These are phyloP conservation scores for Alternaria metachromatica DNA, from an alignment of 2,329 filamentous ascomycete species.

Conservation along the genomic window DNA sequence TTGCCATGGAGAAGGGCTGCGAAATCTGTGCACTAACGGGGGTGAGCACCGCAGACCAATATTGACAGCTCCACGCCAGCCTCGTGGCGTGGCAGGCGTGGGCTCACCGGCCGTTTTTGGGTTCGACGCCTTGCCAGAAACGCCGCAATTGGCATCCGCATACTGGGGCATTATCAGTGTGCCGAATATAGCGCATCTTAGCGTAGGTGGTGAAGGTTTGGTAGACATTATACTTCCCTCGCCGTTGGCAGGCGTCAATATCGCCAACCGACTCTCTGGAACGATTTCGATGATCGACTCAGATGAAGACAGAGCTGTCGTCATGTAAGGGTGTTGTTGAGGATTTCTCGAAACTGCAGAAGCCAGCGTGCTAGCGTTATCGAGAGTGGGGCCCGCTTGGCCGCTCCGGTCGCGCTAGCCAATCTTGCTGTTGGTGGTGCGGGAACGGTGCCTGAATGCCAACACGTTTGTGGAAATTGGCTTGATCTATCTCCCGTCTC, in stretches of 20 bases:
- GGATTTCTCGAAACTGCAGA: slow-evolving; percentile 4
- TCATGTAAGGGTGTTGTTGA: slow-evolving; percentile 8
- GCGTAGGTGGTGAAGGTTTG: background rate
- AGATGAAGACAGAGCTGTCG: background rate
- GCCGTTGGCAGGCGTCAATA: background rate
- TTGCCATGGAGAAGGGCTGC: background rate
- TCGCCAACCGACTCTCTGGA: background rate
- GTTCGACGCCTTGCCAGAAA: background rate
- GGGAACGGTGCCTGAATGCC: slow-evolving; percentile 8
- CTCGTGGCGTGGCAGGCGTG: slow-evolving; percentile 2
- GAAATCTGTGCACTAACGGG: slow-evolving; percentile 3
- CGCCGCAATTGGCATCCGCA: background rate
- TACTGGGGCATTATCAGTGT: background rate
- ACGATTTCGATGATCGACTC: background rate
- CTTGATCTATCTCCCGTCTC: slow-evolving; percentile 11
- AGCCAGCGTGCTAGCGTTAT: background rate
- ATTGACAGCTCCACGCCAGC: slow-evolving; percentile 8
- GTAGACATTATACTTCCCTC: background rate
- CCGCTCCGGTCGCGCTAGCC: background rate
- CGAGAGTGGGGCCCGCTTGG: background rate
- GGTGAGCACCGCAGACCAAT: background rate
- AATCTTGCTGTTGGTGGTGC: background rate
- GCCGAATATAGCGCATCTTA: background rate
- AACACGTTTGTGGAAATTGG: slow-evolving; percentile 7
- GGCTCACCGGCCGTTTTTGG: slow-evolving; percentile 1